phyloP scores from a whole-genome alignment of 495 filamentous ascomycete genomes.

The Melanomma pulvis-pyrius region DNA sequence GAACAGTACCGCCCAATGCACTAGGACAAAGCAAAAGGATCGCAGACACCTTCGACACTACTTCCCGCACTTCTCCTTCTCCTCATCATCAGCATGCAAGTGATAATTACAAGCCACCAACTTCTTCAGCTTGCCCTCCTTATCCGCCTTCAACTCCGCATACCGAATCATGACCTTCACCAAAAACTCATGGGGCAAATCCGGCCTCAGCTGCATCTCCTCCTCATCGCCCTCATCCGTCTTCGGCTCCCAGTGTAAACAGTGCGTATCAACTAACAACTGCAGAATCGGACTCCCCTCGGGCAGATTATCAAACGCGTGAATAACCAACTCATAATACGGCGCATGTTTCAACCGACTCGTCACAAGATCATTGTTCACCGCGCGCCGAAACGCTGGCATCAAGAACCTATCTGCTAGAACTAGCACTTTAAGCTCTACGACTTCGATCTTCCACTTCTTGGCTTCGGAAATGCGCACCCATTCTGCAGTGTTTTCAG shows the following conservation, averaged over 20 bases:
- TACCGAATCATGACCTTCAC: not conserved
- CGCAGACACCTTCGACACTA: no score
- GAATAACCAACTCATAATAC: not conserved
- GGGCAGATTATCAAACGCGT: constrained; percentile 14
- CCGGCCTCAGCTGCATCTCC: not conserved
- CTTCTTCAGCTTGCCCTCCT: not conserved
- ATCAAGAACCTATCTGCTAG: constrained; percentile 10
- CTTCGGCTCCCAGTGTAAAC: no score
- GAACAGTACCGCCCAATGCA: no score
- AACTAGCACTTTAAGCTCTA: not conserved
- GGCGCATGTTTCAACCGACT: not conserved
- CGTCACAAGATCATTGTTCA: not conserved
- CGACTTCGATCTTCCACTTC: not conserved
- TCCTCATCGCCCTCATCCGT: not conserved
- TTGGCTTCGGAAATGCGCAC: not conserved
- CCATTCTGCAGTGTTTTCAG: not conserved
- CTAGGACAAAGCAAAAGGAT: no score
- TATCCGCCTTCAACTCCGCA: not conserved
- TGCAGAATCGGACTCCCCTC: not conserved
- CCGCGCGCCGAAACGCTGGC: not conserved
- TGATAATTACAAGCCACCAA: not conserved
- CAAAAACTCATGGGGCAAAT: not conserved
- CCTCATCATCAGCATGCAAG: not conserved
- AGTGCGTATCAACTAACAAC: constrained; percentile 4
- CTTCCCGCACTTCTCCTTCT: not conserved